phyloP scores from a whole-genome alignment of 129 eudicot species.

The Sambucus nigra region DNA sequence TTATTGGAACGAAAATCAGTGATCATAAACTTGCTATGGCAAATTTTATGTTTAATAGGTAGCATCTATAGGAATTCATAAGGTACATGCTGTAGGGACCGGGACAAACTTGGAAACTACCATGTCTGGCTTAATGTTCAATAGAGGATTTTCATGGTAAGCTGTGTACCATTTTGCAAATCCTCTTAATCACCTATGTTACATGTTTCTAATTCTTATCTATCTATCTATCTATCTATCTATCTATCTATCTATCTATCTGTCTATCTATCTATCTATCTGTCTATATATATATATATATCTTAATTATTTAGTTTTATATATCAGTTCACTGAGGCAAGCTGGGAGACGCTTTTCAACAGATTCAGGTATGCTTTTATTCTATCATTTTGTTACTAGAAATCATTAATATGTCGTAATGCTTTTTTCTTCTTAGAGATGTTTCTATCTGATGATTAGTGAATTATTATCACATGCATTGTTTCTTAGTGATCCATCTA shows the following conservation, averaged over 20 bases:
- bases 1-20: not conserved
- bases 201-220: not conserved
- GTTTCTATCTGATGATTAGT: not conserved
- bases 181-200: slow-evolving; percentile 1
- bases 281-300: too few relatives aligned
- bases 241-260: not conserved
- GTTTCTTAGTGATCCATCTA: too few relatives aligned
- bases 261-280: not conserved
- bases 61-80: slow-evolving; percentile 15
- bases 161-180: not conserved
- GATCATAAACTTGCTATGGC: not conserved
- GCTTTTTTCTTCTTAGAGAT: not conserved
- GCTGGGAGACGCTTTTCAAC: slow-evolving; percentile 48
- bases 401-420: not conserved
- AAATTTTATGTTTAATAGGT: slow-evolving; percentile 16
- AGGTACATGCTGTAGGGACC: slow-evolving; percentile 21
- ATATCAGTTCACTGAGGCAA: slow-evolving; percentile 43
- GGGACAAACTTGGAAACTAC: slow-evolving; percentile 17
- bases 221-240: not conserved
- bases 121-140: slow-evolving; percentile 26
- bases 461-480: not conserved
- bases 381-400: not conserved
- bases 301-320: not conserved
- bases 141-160: slow-evolving; percentile 35
- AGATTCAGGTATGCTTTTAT: slow-evolving; percentile 44